Evolutionary conservation across 495 filamentous ascomycete genomes (phyloP), one percentile per base, ranked within the genome.

Genomic region (Xylaria nigripes): DNA sequence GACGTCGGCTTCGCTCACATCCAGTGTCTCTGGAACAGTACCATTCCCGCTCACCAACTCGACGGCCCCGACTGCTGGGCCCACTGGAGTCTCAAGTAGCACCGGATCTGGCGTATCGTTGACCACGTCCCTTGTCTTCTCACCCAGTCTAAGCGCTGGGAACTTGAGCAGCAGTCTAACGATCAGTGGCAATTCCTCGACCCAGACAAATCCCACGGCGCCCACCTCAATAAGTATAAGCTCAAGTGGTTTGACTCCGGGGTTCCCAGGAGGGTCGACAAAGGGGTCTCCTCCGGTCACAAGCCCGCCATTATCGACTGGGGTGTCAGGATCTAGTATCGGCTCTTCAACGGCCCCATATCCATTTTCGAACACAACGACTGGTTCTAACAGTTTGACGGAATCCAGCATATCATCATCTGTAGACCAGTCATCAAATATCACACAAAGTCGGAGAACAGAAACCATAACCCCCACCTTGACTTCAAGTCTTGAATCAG

Each of bases 1-100:
- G 44, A 54, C 24, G 23, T 43, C 45, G 9, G 24, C 34, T 24
- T 38, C 34, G 2, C 34, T 48, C 3, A 30, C 45, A 9, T 29
- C 36, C 18, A 50, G 58, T 27, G 21, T 38, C 29, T 38, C 46
- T 9, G 32, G 18, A 44, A 50, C 48, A 7, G 48, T 42, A 34
- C 55, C 64, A n/a, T 65, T 63, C 42, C 58, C 62, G 6, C 41
- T 64, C 27, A 30, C 58, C 9, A 66, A 66, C 54, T 60, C 59
- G 22, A 66, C 52, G 27, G 23, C 18, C 9, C 27, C 22, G 19
- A 48, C 47, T 2, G 40, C 38, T 25, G 27, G 27, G n/a, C 21
- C 53, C 5, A 49, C 48, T 22, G 50, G 15, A 16, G 12, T 44
- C 15, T 7, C 53, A 12, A 50, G 45, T 19, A 36, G 27, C 29